Evolutionary conservation across 768 basidiomycete species (phyloP).

Genomic region (Termitomyces sp.): DNA sequence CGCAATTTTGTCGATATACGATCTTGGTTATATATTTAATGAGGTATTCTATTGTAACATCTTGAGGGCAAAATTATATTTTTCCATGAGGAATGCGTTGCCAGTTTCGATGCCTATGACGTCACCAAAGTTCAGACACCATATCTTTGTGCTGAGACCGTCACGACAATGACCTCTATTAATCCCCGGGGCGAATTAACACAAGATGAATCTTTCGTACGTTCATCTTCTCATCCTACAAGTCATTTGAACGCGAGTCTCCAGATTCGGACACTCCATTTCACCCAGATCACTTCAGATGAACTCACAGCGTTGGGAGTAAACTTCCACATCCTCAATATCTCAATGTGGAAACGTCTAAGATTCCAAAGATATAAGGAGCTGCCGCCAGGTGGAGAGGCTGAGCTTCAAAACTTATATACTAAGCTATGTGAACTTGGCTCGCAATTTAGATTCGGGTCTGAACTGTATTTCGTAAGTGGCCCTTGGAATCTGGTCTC

Average conservation of each 20-base stretch:
- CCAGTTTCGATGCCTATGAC: not conserved
- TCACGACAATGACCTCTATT: not conserved
- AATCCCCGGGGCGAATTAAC: not conserved
- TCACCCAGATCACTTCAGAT: not conserved
- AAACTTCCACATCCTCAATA: not conserved
- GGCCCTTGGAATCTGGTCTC: not conserved
- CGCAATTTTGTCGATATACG: not conserved
- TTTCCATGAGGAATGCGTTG: not conserved
- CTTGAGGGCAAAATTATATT: not conserved
- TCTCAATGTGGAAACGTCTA: not conserved
- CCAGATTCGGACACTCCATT: not conserved
- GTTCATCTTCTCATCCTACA: not conserved
- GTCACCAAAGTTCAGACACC: not conserved
- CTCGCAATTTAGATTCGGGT: not conserved
- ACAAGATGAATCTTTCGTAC: not conserved
- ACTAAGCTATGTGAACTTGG: not conserved
- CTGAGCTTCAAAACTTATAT: not conserved
- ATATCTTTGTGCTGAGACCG: not conserved
- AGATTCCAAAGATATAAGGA: not conserved
- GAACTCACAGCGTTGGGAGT: not conserved
- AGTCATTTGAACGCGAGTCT: not conserved
- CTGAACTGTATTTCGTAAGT: not conserved
- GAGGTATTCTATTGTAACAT: conserved; percentile 5
- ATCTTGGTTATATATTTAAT: not conserved
- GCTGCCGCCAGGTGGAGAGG: not conserved